Base-by-base conservation (phyloP, 1,284 basidiomycete species). In the Marasmius sp. region DNA sequence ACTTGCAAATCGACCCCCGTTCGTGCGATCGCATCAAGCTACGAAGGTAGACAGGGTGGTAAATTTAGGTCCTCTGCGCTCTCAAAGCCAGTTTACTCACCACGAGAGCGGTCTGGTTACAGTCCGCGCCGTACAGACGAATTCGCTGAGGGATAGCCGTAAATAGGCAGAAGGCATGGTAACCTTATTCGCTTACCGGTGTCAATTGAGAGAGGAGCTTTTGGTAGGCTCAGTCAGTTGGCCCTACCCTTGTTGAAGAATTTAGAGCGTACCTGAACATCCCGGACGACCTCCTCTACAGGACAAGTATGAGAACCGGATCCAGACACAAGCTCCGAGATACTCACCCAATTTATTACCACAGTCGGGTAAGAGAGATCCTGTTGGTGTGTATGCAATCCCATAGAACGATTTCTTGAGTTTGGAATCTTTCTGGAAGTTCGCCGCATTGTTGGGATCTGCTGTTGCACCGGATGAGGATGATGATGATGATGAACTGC, bases 1-100 rank as follows among this genome's bases (percentile, higher is more conserved):
- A 94, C 87, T 1, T 71, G 78, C 83, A 94, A 81, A 75, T 93
- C 81, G 6, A 20, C 58, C 38, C 92, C 88, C 54, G 91, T 92
- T 65, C 84, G 80, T 67, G 87, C 73, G 70, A 94, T 92, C 0
- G 91, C 93, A 50, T 65, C 64, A 51, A 65, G 64, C 64, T 65
- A 27, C 27, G 5, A 27, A 27, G 27, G 27, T 27, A 27, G 52
- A 36, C 34, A 27, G 27, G 16, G 20, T 22, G 10, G 16, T 59
- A 3, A 39, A 22, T 48, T 18, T 22, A 11, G 45, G 27, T 55
- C 49, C 33, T 36, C 18, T 38, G 16, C 47, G 12, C 0, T 22
- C 38, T 36, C 18, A 41, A 38, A 6, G 41, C 27, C 18, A 49
- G 9, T 6, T n/a, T 22, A 71, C 77, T 54, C 69, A 80, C 80